Evolutionary conservation across 192 early-diverging fungal genomes (phyloP), one percentile per base, ranked within the genome.

Genomic region (Linnemannia schmuckeri): DNA sequence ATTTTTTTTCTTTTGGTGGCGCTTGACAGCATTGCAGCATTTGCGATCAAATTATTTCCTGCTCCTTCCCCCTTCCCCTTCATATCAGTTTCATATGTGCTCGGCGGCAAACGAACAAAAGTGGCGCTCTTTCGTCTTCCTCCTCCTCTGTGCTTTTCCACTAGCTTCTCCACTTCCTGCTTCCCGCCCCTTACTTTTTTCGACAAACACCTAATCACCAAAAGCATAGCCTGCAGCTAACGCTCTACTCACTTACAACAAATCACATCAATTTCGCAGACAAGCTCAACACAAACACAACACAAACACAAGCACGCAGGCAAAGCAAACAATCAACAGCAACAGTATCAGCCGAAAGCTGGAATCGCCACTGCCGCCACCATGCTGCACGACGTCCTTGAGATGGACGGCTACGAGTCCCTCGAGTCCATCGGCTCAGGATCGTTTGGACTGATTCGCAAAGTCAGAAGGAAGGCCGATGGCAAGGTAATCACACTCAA

Each of bases 381-480:
- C 41, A 80, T 74, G 74, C 68, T 77, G 8, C 54, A 85, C 54
- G 85, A 87, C 63, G 61, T 49, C 35, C 38, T 52, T 20, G 70
- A 78, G 30, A 70, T 81, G 61, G 90, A 93, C 63, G 89, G 88
- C 52, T 96, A 93, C 82, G 93, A 96, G 73, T 77, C 91, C 4
- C 85, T 96, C 52, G 93, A 93, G 49, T 89, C 92, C 24, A 94
- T 95, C 78, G 95, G 95, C 44, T 92, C 90, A 40, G 94, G 95
- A 15, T 94, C 93, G 9, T 96, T 96, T 88, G 95, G 95, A 38
- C 74, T 94, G 55, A 96, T 96, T 79, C 88, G 93, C 17, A 95
- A 94, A 90, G 92, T 94, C 38, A 85, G 90, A 71, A 82, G 95
- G 69, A 91, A 90, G 46, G 63, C 88, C 13, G 95, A 96, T 79